Conservation (phyloP, 2,329 filamentous ascomycete genomes). For the Tolypocladium tundrense region DNA sequence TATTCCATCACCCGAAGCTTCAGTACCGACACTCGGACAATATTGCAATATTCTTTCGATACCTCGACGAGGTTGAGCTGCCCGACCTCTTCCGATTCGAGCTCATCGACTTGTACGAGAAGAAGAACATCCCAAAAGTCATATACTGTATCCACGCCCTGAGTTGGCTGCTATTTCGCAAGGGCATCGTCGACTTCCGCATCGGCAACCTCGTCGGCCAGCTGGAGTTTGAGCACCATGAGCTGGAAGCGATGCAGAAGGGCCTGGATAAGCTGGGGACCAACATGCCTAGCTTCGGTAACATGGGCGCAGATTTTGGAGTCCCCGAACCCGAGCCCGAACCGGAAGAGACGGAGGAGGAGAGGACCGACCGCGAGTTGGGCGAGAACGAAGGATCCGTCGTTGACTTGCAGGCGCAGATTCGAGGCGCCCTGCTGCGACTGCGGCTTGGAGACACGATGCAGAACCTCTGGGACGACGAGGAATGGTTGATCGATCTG, state of each 20-base stretch:
- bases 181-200: slow-evolving; percentile 88
- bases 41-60: slow-evolving; percentile 91
- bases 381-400: slow-evolving; percentile 64
- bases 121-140: slow-evolving; percentile 98
- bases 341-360: slow-evolving; percentile 81
- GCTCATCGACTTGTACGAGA: slow-evolving; percentile 94
- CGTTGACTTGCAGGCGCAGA: slow-evolving; percentile 75
- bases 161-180: slow-evolving; percentile 93
- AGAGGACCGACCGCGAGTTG: slow-evolving; percentile 73
- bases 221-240: slow-evolving; percentile 94
- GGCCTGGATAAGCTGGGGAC: slow-evolving; percentile 91
- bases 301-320: slow-evolving; percentile 93
- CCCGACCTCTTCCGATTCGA: slow-evolving; percentile 96
- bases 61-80: slow-evolving; percentile 81
- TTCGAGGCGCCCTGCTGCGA: slow-evolving; percentile 69
- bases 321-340: slow-evolving; percentile 64
- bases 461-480: slow-evolving; percentile 82
- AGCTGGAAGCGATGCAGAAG: slow-evolving; percentile 93
- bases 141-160: slow-evolving; percentile 98
- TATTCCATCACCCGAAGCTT: slow-evolving; percentile 75
- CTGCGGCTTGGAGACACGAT: slow-evolving; percentile 71
- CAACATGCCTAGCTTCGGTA: slow-evolving; percentile 95
- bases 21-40: slow-evolving; percentile 97
- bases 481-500: slow-evolving; percentile 67
- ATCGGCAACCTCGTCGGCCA: slow-evolving; percentile 96